A percentile compares a stretch with the other conserved stretches of the same genome.
Evolutionary conservation across 192 early-diverging fungal genomes (phyloP).

Genomic region (Umbelopsis sp.): DNA sequence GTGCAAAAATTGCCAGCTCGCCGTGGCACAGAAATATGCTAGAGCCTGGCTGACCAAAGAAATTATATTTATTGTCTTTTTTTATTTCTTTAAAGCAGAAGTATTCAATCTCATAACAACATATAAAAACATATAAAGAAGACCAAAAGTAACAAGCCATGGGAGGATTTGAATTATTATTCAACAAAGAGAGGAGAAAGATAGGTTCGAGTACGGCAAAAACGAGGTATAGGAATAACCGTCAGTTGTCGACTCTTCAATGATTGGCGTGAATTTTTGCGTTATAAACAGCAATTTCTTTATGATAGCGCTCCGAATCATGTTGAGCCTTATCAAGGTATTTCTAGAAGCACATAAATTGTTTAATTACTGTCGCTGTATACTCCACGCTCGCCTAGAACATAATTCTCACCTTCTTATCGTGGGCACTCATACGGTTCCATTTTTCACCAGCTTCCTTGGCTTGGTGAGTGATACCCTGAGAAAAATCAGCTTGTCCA

Average conservation of each 20-base stretch:
- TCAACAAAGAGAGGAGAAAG: not conserved
- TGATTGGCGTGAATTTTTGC: conserved; percentile 9
- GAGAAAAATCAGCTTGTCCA: not conserved
- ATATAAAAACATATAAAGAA: not conserved
- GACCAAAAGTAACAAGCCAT: not conserved
- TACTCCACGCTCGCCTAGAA: too few relatives aligned
- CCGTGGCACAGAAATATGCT: not conserved
- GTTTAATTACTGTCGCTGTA: not conserved
- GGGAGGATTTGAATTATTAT: not conserved
- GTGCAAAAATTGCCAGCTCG: not conserved
- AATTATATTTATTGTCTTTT: not conserved
- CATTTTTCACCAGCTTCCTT: conserved; percentile 12
- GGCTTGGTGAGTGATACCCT: not conserved
- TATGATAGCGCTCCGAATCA: not conserved
- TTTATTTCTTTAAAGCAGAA: too few relatives aligned
- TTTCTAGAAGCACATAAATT: not conserved
- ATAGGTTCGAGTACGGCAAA: not conserved
- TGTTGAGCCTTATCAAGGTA: conserved; percentile 6
- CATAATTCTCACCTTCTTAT: not conserved
- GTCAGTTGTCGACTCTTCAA: not conserved
- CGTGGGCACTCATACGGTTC: not conserved
- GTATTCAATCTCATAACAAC: too few relatives aligned
- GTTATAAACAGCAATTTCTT: conserved; percentile 5
- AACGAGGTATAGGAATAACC: not conserved
- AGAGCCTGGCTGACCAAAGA: not conserved